Conservation (phyloP, 2,329 filamentous ascomycete species). For the Pseudocercospora musae region DNA sequence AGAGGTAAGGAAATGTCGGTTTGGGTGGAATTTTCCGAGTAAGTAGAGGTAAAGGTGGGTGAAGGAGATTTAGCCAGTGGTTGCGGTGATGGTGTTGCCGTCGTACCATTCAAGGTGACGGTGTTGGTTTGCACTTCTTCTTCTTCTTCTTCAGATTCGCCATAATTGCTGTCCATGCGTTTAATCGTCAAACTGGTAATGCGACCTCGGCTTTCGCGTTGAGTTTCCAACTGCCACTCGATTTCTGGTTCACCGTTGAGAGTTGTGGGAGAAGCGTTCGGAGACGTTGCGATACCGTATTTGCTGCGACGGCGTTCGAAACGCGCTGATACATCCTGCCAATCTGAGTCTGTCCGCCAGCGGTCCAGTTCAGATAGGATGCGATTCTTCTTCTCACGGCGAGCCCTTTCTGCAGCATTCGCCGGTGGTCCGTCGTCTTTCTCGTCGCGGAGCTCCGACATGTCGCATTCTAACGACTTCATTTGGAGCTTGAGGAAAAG, state of each 20-base stretch:
- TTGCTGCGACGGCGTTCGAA: conserved; percentile 31
- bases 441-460: conserved; percentile 22
- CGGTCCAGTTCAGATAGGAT: conserved; percentile 34
- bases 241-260: conserved; percentile 19
- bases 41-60: conserved; percentile 1
- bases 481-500: conserved; percentile 41
- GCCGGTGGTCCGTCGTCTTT: conserved; percentile 15
- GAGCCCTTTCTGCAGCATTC: conserved; percentile 5
- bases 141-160: conserved; percentile 1
- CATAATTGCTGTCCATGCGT: conserved; percentile 19
- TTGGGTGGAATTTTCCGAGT: conserved; percentile 12
- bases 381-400: conserved; percentile 18
- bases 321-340: conserved; percentile 35
- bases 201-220: conserved; percentile 24
- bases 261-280: conserved; percentile 2
- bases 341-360: conserved; percentile 35
- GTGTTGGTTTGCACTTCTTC: conserved; percentile 4
- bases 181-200: conserved; percentile 30
- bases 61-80: conserved; percentile 1
- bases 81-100: not conserved
- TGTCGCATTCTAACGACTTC: conserved; percentile 37
- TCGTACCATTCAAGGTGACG: conserved; percentile 17
- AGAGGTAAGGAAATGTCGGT: conserved; percentile 8
- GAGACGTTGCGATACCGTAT: conserved; percentile 28
- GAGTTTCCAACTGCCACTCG: conserved; percentile 29